Conservation (phyloP, 345 rosid genomes). For the Limnanthes douglasii region DNA sequence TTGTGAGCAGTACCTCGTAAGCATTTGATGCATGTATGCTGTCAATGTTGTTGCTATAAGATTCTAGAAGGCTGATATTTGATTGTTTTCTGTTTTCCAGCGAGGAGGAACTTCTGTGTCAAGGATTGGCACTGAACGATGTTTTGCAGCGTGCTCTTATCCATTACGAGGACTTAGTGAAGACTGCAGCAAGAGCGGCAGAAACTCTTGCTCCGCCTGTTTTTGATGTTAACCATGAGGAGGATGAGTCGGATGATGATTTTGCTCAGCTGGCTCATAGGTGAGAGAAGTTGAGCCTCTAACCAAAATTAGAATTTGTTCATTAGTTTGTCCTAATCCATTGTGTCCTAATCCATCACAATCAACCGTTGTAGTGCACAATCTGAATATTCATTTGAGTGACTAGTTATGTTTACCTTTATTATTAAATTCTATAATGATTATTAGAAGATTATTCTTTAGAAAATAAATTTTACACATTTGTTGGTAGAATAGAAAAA, state of each 20-base stretch:
- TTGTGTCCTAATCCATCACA: too few relatives aligned
- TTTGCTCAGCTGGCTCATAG: slow-evolving; percentile 78
- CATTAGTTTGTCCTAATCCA: not conserved
- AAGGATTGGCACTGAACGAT: slow-evolving; percentile 82
- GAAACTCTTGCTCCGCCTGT: slow-evolving; percentile 33
- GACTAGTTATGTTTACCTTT: too few relatives aligned
- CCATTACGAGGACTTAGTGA: slow-evolving; percentile 66
- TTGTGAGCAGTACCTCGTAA: slow-evolving; percentile 63
- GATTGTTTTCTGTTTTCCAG: slow-evolving; percentile 21
- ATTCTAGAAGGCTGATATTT: slow-evolving; percentile 2
- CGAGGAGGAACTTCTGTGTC: slow-evolving; percentile 67
- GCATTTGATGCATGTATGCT: slow-evolving; percentile 11
- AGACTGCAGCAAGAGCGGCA: slow-evolving; percentile 15
- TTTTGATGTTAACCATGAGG: slow-evolving; percentile 46
- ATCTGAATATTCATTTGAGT: too few relatives aligned
- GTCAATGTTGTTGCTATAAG: not conserved
- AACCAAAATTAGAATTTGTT: not conserved
- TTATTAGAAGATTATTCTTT: too few relatives aligned
- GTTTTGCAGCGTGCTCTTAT: slow-evolving; percentile 69
- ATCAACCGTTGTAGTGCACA: too few relatives aligned
- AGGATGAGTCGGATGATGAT: slow-evolving; percentile 85
- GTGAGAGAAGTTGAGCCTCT: slow-evolving; percentile 12
- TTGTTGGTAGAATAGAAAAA: too few relatives aligned
- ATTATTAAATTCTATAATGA: too few relatives aligned
- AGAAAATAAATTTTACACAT: too few relatives aligned